Evolutionary conservation across 2,329 filamentous ascomycete species (phyloP).

Genomic region (Penicillium sclerotiorum): DNA sequence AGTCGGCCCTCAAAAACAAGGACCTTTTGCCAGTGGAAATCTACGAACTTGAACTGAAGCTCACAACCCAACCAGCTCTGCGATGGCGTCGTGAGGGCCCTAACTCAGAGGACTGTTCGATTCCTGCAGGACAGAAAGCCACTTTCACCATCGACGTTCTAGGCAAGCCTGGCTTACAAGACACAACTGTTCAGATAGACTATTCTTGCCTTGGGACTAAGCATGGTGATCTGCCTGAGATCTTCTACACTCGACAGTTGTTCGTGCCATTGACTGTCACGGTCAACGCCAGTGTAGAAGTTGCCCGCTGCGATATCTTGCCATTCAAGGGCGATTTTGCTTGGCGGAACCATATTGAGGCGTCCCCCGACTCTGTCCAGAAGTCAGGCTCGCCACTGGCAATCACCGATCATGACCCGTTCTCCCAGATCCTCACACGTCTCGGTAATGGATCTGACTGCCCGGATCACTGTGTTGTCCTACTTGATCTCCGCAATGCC

Average conservation of each 20-base stretch:
- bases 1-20: conserved; percentile 72
- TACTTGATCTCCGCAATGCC: conserved; percentile 83
- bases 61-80: conserved; percentile 71
- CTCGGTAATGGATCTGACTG: conserved; percentile 46
- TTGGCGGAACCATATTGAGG: conserved; percentile 53
- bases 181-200: conserved; percentile 78
- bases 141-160: conserved; percentile 82
- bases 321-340: conserved; percentile 71
- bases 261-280: conserved; percentile 81
- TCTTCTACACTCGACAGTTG: conserved; percentile 83
- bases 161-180: conserved; percentile 81
- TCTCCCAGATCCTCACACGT: conserved; percentile 50
- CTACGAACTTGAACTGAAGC: conserved; percentile 81
- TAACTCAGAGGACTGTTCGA: conserved; percentile 57
- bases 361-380: conserved; percentile 8
- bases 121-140: conserved; percentile 67
- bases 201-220: conserved; percentile 79
- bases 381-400: conserved; percentile 14
- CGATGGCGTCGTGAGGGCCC: conserved; percentile 55
- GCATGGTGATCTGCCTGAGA: conserved; percentile 66
- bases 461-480: conserved; percentile 72
- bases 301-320: conserved; percentile 76
- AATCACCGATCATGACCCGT: conserved; percentile 40
- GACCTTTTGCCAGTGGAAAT: conserved; percentile 77
- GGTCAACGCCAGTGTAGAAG: conserved; percentile 86